These are phyloP conservation scores for Paratrypanosoma confusum DNA, from an alignment of 208 protist species.

Conservation along the genomic window DNA sequence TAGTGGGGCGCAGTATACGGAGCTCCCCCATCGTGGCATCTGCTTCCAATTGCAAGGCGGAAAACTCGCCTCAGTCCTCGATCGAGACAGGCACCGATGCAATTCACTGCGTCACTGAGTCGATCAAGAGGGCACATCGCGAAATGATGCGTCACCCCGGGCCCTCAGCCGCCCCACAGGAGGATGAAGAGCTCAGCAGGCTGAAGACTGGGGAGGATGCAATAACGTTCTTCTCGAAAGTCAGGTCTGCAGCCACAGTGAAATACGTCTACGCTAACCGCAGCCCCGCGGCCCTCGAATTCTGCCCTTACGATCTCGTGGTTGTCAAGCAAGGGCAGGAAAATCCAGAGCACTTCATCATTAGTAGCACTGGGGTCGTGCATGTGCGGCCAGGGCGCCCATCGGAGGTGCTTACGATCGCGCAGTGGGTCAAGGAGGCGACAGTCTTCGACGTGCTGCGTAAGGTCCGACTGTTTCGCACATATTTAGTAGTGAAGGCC, in stretches of 20 bases:
- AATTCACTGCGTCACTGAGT: too few species aligned
- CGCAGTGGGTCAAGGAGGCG: constrained; percentile 86
- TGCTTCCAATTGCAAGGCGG: too few species aligned
- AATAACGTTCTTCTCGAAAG: constrained; percentile 88
- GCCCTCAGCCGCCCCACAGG: constrained; percentile 86
- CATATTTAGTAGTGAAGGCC: constrained; percentile 85
- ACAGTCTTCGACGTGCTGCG: constrained; percentile 88
- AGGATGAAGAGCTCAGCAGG: constrained; percentile 54
- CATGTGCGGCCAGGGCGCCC: constrained; percentile 81
- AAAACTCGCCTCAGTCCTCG: too few species aligned
- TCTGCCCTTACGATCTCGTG: constrained; percentile 87
- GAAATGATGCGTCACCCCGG: too few species aligned
- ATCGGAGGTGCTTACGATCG: constrained; percentile 86
- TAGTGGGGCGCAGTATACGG: too few species aligned
- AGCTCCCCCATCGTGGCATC: too few species aligned
- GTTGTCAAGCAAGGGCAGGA: constrained; percentile 63
- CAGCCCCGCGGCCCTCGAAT: constrained; percentile 56
- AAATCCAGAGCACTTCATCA: constrained; percentile 88
- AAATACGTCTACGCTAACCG: constrained; percentile 92
- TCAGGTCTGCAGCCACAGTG: constrained; percentile 72
- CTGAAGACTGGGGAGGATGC: constrained; percentile 88
- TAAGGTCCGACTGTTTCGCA: constrained; percentile 89
- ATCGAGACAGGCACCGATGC: too few species aligned
- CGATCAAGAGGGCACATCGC: too few species aligned
- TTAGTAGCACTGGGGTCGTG: constrained; percentile 89